Evolutionary conservation across 1,284 basidiomycete species (phyloP).

Genomic region (Ustilago nuda): DNA sequence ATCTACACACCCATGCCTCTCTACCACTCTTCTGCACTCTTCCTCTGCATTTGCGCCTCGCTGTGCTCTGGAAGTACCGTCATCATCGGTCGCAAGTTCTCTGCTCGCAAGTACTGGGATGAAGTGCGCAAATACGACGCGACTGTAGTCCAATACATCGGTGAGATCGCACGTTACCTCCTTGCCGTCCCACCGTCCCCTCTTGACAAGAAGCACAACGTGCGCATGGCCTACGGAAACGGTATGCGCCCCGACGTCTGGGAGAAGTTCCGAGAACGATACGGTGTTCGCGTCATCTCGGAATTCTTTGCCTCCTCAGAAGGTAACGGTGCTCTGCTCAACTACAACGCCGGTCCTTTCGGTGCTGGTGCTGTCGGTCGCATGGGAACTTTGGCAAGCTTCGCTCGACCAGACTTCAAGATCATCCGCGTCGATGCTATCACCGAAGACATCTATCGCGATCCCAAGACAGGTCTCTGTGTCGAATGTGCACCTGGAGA

Average conservation of each 20-base stretch:
- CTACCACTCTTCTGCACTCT: slow-evolving; percentile 65
- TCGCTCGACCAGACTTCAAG: slow-evolving; percentile 60
- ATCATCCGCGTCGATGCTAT: slow-evolving; percentile 67
- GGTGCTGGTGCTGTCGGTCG: slow-evolving; percentile 69
- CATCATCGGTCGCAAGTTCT: slow-evolving; percentile 70
- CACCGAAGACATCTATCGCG: slow-evolving; percentile 68
- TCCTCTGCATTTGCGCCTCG: slow-evolving; percentile 65
- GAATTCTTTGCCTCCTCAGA: slow-evolving; percentile 69
- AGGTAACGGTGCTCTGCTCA: slow-evolving; percentile 67
- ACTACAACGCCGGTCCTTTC: slow-evolving; percentile 66
- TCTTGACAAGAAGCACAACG: slow-evolving; percentile 68
- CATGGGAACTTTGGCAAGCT: slow-evolving; percentile 54
- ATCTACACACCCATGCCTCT: slow-evolving; percentile 70
- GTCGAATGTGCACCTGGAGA: slow-evolving; percentile 62
- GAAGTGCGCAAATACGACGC: slow-evolving; percentile 67
- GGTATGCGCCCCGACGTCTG: slow-evolving; percentile 69
- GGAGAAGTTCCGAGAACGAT: slow-evolving; percentile 69
- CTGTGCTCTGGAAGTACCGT: slow-evolving; percentile 64
- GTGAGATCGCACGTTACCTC: slow-evolving; percentile 68
- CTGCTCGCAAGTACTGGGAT: slow-evolving; percentile 67
- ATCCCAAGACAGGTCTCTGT: slow-evolving; percentile 63
- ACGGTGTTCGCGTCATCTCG: slow-evolving; percentile 62
- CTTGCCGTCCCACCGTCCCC: slow-evolving; percentile 66
- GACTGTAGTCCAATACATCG: slow-evolving; percentile 69
- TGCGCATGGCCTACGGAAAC: slow-evolving; percentile 70